These are phyloP conservation scores for Colletotrichum tropicale DNA, from an alignment of 2,329 filamentous ascomycete genomes.

Conservation along the genomic window DNA sequence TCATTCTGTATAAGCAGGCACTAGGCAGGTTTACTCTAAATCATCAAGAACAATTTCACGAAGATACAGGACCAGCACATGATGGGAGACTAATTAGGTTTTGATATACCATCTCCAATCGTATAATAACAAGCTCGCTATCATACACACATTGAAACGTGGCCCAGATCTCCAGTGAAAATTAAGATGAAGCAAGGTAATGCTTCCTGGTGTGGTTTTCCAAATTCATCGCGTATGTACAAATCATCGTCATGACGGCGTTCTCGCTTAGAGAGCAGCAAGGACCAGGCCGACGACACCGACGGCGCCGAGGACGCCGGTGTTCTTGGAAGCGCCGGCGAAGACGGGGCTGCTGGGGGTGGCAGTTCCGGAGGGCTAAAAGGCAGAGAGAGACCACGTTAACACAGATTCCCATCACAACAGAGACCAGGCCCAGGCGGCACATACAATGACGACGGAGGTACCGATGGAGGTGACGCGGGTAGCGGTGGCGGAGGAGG, in stretches of 20 bases:
- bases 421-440: conserved; percentile 10
- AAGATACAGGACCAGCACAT: not conserved
- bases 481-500: not conserved
- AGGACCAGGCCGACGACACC: not conserved
- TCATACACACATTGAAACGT: conserved; percentile 5
- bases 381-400: not conserved
- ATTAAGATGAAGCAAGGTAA: not conserved
- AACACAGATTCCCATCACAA: not conserved
- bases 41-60: not conserved
- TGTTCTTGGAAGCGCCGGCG: conserved; percentile 10
- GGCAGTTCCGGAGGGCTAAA: conserved; percentile 5
- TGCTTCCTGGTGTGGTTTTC: not conserved
- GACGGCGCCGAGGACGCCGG: not conserved
- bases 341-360: conserved; percentile 5
- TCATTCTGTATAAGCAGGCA: not conserved
- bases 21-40: too few relatives aligned
- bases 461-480: conserved; percentile 8
- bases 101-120: not conserved
- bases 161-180: not conserved
- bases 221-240: not conserved
- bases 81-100: not conserved
- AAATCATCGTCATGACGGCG: not conserved
- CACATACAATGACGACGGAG: conserved; percentile 10
- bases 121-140: conserved; percentile 2
- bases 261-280: not conserved